phyloP scores from a whole-genome alignment of 2,329 filamentous ascomycete species.

The Teratosphaeria nubilosa region DNA sequence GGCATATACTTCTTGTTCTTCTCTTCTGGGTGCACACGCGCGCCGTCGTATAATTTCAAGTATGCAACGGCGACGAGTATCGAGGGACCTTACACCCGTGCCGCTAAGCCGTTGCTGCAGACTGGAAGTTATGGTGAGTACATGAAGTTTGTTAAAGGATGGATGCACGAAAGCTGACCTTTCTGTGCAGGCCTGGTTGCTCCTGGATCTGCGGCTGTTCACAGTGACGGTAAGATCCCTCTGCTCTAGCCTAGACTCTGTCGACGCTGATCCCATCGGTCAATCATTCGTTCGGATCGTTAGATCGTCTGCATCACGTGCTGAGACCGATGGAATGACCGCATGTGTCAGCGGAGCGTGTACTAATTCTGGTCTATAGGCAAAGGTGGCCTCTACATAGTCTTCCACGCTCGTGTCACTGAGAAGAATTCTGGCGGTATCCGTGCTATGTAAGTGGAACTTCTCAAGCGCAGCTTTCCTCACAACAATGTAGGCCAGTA shows the following conservation, averaged over 20 bases:
- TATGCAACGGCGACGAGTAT: slow-evolving; percentile 22
- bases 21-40: slow-evolving; percentile 25
- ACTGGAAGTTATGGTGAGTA: slow-evolving; percentile 18
- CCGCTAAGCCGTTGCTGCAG: slow-evolving; percentile 13
- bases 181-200: slow-evolving; percentile 12
- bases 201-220: slow-evolving; percentile 22
- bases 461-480: no score
- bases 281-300: no score
- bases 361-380: no score
- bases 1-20: slow-evolving; percentile 29
- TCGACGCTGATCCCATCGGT: no score
- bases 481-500: no score
- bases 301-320: no score
- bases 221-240: slow-evolving; percentile 7
- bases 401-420: slow-evolving; percentile 24
- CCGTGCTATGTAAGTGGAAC: slow-evolving; percentile 17
- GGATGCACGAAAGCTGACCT: no score
- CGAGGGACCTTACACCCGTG: slow-evolving; percentile 23
- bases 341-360: no score
- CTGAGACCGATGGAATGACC: no score
- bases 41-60: slow-evolving; percentile 21
- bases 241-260: no score
- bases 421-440: slow-evolving; percentile 13
- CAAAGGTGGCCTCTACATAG: slow-evolving; percentile 17
- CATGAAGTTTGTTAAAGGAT: no score